phyloP scores from a whole-genome alignment of 139 green algal species.

The Tetradesmus obliquus region DNA sequence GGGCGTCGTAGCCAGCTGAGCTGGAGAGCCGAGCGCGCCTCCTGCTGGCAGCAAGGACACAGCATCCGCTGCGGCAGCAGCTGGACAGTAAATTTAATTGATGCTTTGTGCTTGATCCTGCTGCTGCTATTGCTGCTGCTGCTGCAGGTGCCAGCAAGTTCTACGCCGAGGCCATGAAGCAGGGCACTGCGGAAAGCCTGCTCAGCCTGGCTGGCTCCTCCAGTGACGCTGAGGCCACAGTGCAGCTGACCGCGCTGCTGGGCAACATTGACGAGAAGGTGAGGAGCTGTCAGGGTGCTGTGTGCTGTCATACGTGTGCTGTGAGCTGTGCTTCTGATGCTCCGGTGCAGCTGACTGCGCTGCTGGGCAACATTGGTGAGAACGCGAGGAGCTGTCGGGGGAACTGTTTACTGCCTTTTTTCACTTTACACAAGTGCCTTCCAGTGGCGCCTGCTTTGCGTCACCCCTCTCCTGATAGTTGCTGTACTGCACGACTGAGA shows the following conservation, averaged over 20 bases:
- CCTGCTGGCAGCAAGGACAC: too few species aligned
- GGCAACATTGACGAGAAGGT: conserved; percentile 45
- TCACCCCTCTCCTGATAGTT: too few species aligned
- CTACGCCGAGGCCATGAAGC: conserved; percentile 41
- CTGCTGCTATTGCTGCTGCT: neutral
- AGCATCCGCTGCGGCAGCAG: neutral
- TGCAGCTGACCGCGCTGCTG: neutral
- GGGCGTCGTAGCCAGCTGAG: too few species aligned
- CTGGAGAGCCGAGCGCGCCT: too few species aligned
- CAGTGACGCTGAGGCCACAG: neutral
- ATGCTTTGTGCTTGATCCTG: neutral
- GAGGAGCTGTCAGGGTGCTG: neutral
- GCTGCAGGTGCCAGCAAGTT: neutral
- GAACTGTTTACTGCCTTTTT: too few species aligned
- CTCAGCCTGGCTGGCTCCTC: neutral
- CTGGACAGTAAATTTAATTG: neutral
- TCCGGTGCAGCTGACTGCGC: neutral
- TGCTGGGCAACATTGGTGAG: conserved; percentile 31
- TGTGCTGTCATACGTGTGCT: neutral
- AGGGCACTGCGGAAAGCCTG: conserved; percentile 39
- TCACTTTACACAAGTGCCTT: too few species aligned
- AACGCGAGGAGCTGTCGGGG: conserved; percentile 4
- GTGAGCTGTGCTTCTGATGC: neutral
- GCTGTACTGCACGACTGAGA: too few species aligned
- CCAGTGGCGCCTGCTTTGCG: too few species aligned